Evolutionary conservation across 2,329 filamentous ascomycete genomes (phyloP).

Genomic region (Fusarium protoensiforme): DNA sequence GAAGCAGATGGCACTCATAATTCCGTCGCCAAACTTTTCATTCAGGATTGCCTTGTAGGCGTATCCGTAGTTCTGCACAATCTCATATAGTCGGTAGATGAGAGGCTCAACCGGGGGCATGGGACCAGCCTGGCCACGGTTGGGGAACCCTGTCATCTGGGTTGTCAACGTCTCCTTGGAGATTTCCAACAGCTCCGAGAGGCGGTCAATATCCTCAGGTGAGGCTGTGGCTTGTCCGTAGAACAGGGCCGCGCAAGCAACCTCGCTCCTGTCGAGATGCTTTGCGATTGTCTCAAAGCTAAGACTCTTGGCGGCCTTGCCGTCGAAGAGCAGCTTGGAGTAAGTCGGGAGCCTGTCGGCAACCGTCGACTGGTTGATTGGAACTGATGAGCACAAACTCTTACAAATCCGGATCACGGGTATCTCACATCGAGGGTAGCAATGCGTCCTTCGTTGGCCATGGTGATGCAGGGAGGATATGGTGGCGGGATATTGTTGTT

Average conservation of each 20-base stretch:
- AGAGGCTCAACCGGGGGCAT: constrained; percentile 54
- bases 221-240: constrained; percentile 86
- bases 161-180: constrained; percentile 65
- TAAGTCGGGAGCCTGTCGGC: constrained; percentile 76
- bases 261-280: constrained; percentile 80
- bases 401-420: neutral
- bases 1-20: constrained; percentile 96
- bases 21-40: constrained; percentile 93
- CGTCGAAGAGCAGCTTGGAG: constrained; percentile 74
- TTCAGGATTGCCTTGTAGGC: constrained; percentile 96
- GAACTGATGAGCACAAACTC: constrained; percentile 17
- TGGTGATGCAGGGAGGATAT: constrained; percentile 14
- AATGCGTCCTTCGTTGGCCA: constrained; percentile 43
- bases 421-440: constrained; percentile 52
- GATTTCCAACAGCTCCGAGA: constrained; percentile 74
- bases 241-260: constrained; percentile 88
- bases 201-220: constrained; percentile 72
- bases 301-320: constrained; percentile 80
- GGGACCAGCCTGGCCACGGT: constrained; percentile 74
- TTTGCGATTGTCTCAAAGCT: constrained; percentile 83
- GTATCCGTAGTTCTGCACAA: constrained; percentile 97
- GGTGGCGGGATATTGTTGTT: neutral
- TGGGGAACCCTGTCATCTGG: constrained; percentile 79
- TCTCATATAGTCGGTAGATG: constrained; percentile 92
- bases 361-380: constrained; percentile 66